Conservation (phyloP, 2,329 filamentous ascomycete genomes). For the Aphanocladium album region DNA sequence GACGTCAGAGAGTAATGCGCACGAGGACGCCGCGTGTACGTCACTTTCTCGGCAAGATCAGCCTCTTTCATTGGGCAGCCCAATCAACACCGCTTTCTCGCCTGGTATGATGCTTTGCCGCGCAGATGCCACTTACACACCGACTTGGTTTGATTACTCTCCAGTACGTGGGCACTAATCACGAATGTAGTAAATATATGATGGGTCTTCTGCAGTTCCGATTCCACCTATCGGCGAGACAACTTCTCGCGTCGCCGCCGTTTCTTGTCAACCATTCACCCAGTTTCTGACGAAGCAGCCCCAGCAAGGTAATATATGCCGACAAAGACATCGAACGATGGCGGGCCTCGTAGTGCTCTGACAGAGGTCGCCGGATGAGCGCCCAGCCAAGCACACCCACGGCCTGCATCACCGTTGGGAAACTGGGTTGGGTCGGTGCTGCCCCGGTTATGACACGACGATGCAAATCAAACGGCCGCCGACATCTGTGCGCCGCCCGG, state of each 20-base stretch:
- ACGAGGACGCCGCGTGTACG: background rate
- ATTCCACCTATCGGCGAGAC: too few species aligned
- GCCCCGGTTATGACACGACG: conserved; percentile 1
- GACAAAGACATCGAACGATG: background rate
- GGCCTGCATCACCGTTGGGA: conserved; percentile 3
- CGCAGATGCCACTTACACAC: background rate
- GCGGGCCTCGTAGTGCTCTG: background rate
- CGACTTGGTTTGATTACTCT: background rate
- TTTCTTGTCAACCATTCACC: background rate
- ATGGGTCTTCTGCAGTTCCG: too few species aligned
- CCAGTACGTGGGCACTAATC: too few species aligned
- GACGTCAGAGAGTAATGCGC: background rate
- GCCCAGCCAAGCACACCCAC: background rate
- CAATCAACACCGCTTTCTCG: background rate
- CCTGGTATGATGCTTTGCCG: background rate
- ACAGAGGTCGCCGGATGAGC: background rate
- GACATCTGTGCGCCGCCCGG: conserved; percentile 7
- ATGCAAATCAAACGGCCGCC: conserved; percentile 1
- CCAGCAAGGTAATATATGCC: background rate
- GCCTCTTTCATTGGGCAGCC: background rate
- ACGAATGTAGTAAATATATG: too few species aligned
- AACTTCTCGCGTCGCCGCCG: too few species aligned
- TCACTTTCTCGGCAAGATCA: conserved; percentile 1
- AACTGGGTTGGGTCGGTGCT: background rate
- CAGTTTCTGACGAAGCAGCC: background rate